These are phyloP conservation scores for Ophiostoma tasmaniense DNA, from an alignment of 2,329 filamentous ascomycete species.

Conservation along the genomic window DNA sequence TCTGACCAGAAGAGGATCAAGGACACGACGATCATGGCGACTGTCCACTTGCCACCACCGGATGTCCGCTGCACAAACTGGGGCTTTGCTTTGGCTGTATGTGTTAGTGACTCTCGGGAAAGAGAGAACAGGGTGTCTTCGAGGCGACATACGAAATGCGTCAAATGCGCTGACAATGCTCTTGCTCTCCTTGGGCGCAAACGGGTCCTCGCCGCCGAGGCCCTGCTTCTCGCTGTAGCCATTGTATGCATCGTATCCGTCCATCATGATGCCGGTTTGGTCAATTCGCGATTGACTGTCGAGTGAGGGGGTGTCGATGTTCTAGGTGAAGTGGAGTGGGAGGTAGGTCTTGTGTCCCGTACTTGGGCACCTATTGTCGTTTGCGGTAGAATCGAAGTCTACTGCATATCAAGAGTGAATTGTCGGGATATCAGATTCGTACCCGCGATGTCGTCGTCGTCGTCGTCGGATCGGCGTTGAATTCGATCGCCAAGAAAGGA, in stretches of 20 bases:
- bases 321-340: background rate
- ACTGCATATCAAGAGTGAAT: background rate
- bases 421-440: background rate
- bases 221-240: constrained; percentile 56
- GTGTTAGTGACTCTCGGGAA: constrained; percentile 8
- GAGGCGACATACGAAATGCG: constrained; percentile 69
- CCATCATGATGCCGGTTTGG: constrained; percentile 45
- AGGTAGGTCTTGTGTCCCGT: background rate
- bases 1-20: constrained; percentile 69
- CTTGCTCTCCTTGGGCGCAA: constrained; percentile 56
- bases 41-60: constrained; percentile 88
- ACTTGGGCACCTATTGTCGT: background rate
- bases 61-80: constrained; percentile 80
- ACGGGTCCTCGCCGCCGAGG: constrained; percentile 59
- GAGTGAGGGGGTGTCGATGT: background rate
- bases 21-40: constrained; percentile 69
- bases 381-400: background rate
- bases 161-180: constrained; percentile 80
- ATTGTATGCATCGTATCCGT: constrained; percentile 75
- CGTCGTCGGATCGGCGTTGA: background rate
- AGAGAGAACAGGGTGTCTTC: background rate
- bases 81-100: constrained; percentile 82
- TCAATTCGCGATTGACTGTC: background rate
- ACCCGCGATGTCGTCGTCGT: background rate
- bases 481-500: background rate